These are phyloP conservation scores for Nicotiana obtusifolia DNA, from an alignment of 257 asterid genomes.

Conservation along the genomic window DNA sequence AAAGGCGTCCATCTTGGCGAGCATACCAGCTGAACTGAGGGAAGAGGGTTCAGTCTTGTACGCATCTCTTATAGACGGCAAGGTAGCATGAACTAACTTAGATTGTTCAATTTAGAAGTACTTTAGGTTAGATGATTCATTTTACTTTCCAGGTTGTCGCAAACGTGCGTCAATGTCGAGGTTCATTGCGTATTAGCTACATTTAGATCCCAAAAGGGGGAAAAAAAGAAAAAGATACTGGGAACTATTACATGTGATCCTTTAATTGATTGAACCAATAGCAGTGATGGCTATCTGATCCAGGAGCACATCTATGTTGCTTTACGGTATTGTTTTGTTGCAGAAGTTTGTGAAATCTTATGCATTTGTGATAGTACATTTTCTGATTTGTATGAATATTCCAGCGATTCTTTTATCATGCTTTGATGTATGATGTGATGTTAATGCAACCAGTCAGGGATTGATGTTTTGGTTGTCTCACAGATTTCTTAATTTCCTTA, in stretches of 20 bases:
- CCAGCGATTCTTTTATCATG: not conserved
- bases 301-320: not conserved
- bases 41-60: slow-evolving; percentile 73
- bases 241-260: not conserved
- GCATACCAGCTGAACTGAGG: slow-evolving; percentile 65
- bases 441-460: not conserved
- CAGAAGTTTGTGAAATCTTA: slow-evolving; percentile 2
- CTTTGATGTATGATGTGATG: not conserved
- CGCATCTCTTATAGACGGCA: slow-evolving; percentile 76
- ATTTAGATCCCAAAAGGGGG: not conserved
- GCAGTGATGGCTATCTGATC: not conserved
- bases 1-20: slow-evolving; percentile 69
- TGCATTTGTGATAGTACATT: not conserved
- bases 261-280: not conserved
- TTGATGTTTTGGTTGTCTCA: not conserved
- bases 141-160: not conserved
- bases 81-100: slow-evolving; percentile 47
- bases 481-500: not conserved
- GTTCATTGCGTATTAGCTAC: not conserved
- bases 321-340: not conserved
- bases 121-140: not conserved
- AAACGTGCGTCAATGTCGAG: not conserved
- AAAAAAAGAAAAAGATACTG: not conserved
- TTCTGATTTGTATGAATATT: not conserved
- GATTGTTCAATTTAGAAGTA: slow-evolving; percentile 9